phyloP scores from a whole-genome alignment of 2,329 filamentous ascomycete species.

The Ophiostoma tasmaniense region DNA sequence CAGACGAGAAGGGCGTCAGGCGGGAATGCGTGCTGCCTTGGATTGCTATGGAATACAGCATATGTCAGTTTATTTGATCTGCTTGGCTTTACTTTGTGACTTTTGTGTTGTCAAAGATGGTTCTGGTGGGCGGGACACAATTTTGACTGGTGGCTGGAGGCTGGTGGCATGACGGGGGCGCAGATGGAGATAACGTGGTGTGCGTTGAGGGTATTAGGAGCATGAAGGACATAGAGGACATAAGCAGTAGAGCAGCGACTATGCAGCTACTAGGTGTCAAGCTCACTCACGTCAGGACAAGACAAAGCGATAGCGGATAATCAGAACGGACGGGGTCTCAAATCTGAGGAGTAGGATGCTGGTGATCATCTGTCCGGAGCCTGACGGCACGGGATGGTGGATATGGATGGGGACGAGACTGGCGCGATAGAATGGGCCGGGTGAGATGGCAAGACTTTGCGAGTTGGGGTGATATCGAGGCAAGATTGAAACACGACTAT shows the following conservation, averaged over 20 bases:
- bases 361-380: not conserved
- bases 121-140: constrained; percentile 13
- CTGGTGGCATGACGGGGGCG: constrained; percentile 9
- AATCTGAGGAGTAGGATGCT: not conserved
- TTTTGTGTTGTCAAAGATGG: not conserved
- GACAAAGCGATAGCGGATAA: not conserved
- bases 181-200: not conserved
- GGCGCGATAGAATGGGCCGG: not conserved
- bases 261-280: not conserved
- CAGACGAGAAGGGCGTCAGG: constrained; percentile 7
- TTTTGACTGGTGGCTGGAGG: constrained; percentile 19
- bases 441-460: not conserved
- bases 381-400: not conserved
- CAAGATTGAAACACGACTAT: not conserved
- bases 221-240: not conserved
- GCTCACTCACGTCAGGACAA: not conserved
- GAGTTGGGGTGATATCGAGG: not conserved
- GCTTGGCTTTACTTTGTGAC: not conserved
- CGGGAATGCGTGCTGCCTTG: constrained; percentile 8
- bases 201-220: constrained; percentile 6
- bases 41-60: not conserved
- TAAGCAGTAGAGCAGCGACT: constrained; percentile 8
- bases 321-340: not conserved
- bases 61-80: constrained; percentile 14
- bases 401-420: not conserved